Base-by-base conservation (phyloP, 2,329 filamentous ascomycete genomes). In the Fusarium sp. region DNA sequence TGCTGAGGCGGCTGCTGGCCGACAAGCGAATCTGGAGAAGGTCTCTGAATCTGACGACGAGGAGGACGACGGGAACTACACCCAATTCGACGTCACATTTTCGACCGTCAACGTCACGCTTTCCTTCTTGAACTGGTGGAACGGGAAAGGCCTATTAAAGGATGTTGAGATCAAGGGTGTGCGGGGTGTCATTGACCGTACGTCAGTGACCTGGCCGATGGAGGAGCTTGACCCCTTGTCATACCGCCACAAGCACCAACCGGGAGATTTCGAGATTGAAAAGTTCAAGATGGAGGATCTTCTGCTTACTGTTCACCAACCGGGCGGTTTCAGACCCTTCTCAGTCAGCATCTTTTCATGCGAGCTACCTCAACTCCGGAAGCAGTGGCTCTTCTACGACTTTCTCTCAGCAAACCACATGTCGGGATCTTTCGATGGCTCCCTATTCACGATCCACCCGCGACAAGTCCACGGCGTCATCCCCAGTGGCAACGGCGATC, bases 111-210 rank as follows among this genome's bases (percentile, higher is more conserved):
- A 99, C 79, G 96, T 99, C 46, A 98, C 96, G 0, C 83, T 99
- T 29, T 99, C 96, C 0, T 98, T 99, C 77, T 88, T 95, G n/a
- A 98, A 98, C 80, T 99, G 96, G 96, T 97, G 97, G 90, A 98
- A 98, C 77, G 96, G 96, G 24, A 98, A 96, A 81, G 96, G 96
- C 0, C 87, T 97, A 7, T 85, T 99, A 10, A 92, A 94, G 76
- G 94, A 98, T 80, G 96, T 99, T 46, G 95, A 98, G 79, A 92
- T 99, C 61, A 96, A 95, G 79, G 96, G 96, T 6, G 93, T 99
- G 33, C 90, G 96, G 68, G 96, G 96, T 24, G 94, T 98, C 6
- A 88, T 99, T 51, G 96, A 99, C 82, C 90, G 96, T 67, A 98
- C 95, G 1, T 93, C 91, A 55, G 93, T 99, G 3, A 85, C 87